Base-by-base conservation (phyloP, 2,329 filamentous ascomycete species). In the Leptographium wingfieldii region DNA sequence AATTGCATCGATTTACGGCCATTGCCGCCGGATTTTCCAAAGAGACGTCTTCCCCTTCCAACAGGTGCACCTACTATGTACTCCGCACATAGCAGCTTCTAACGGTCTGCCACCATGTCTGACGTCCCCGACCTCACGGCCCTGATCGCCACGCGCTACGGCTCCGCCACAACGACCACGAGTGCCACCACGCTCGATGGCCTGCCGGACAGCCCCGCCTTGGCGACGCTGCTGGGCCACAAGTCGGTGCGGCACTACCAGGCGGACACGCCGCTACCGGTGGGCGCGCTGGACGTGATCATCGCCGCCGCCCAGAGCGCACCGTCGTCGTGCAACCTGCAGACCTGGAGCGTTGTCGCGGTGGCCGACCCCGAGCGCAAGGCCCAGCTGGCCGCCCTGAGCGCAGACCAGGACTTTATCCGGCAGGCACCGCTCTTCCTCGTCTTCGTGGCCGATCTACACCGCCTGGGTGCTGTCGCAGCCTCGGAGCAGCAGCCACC, bases 241-340 rank as follows among this genome's bases (percentile, higher is more conserved):
- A 64, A 63, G 60, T 71, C 69, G 1, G 65, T 69, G 25, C 68
- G 70, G 22, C 57, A 65, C 16, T 72, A 70, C 46, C 58, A 67
- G 2, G 63, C 67, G 0, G 60, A 65, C 5, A 54, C 40, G 55
- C 57, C 55, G 1, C 59, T 71, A 11, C 61, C 64, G 9, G 56
- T 59, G 1, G 67, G 65, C 35, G 67, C 64, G 3, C 66, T 71
- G n/a, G 68, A 69, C 54, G 52, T 66, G 2, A 65, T 71, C 1
- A 55, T 69, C 4, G 69, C 70, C 0, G 70, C 68, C n/a, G 70
- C 66, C 3, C 70, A 71, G 59, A 70, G 69, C 59, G 70, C 70
- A 10, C 65, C 69, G 6, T 70, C 69, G 2, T 72, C 69, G 16
- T 71, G 68, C 9, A 71, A 71, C 61, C 62, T 72, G 33, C 70